Conservation (phyloP, 2,329 filamentous ascomycete species). For the Penicillium sp. region DNA sequence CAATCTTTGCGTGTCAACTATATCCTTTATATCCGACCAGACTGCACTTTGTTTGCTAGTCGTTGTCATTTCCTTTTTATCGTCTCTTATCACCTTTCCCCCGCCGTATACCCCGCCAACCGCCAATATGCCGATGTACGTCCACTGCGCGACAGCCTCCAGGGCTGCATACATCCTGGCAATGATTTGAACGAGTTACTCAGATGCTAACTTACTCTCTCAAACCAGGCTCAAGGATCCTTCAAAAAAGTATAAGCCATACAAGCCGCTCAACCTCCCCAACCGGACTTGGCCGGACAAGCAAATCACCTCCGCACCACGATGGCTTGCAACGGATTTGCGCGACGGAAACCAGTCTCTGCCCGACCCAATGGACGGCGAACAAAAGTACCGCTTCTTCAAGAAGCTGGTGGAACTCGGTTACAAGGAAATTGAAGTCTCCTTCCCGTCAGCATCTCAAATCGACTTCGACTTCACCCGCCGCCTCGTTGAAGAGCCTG, state of each 20-base stretch:
- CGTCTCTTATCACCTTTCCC: conserved; percentile 23
- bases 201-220: conserved; percentile 10
- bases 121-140: conserved; percentile 43
- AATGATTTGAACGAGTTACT: neutral
- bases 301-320: conserved; percentile 77
- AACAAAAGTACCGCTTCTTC: conserved; percentile 95
- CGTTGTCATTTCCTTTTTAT: conserved; percentile 10
- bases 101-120: conserved; percentile 27
- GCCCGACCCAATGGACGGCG: conserved; percentile 91
- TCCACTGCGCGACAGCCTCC: neutral
- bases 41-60: conserved; percentile 9
- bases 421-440: conserved; percentile 97
- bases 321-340: conserved; percentile 88
- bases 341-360: conserved; percentile 94
- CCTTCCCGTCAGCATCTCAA: conserved; percentile 90
- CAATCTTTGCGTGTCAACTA: neutral
- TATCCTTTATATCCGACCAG: conserved; percentile 3
- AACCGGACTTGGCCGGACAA: conserved; percentile 75
- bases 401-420: conserved; percentile 89
- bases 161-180: neutral
- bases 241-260: conserved; percentile 51
- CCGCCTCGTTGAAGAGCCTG: conserved; percentile 80
- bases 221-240: conserved; percentile 49
- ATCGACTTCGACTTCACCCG: conserved; percentile 96
- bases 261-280: conserved; percentile 51